Percentiles rank a stretch among this genome's conserved stretches.
phyloP scores from a whole-genome alignment of 164 flowering plant species.

The Aristolochia contorta region DNA sequence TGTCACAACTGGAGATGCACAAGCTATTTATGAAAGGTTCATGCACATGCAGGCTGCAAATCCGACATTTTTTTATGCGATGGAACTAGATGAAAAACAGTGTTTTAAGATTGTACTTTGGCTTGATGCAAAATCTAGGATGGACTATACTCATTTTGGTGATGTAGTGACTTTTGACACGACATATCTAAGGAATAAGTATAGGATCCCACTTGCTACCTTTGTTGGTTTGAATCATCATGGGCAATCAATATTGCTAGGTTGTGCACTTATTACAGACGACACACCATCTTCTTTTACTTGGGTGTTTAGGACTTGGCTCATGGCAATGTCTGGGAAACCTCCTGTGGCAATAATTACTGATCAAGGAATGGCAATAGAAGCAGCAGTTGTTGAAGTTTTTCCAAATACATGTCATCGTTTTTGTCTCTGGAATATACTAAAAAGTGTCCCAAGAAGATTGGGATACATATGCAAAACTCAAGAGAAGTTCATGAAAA shows the following conservation, averaged over 20 bases:
- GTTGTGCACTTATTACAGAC: conserved; percentile 10
- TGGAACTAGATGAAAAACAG: conserved; percentile 9
- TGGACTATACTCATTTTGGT: conserved; percentile 8
- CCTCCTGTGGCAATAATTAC: conserved; percentile 9
- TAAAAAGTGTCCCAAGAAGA: conserved; percentile 3
- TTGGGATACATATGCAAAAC: not conserved
- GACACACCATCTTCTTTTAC: conserved; percentile 8
- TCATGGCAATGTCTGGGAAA: conserved; percentile 10
- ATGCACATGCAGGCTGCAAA: conserved; percentile 6
- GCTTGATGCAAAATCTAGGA: conserved; percentile 12
- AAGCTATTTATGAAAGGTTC: conserved; percentile 9
- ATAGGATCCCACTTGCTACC: conserved; percentile 7
- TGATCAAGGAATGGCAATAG: conserved; percentile 4
- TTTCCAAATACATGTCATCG: conserved; percentile 10
- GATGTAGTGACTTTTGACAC: conserved; percentile 10
- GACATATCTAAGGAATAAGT: conserved; percentile 5
- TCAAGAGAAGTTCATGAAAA: conserved; percentile 1
- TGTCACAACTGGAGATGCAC: conserved; percentile 5
- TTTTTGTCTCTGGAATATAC: conserved; percentile 5
- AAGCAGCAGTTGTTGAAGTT: conserved; percentile 9
- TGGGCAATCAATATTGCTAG: conserved; percentile 8
- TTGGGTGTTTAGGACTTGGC: conserved; percentile 13
- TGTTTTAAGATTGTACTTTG: conserved; percentile 9
- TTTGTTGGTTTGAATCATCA: conserved; percentile 13
- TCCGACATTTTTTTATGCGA: conserved; percentile 12